Evolutionary conservation across 768 basidiomycete species (phyloP).

Genomic region (Boletus rex-veris): DNA sequence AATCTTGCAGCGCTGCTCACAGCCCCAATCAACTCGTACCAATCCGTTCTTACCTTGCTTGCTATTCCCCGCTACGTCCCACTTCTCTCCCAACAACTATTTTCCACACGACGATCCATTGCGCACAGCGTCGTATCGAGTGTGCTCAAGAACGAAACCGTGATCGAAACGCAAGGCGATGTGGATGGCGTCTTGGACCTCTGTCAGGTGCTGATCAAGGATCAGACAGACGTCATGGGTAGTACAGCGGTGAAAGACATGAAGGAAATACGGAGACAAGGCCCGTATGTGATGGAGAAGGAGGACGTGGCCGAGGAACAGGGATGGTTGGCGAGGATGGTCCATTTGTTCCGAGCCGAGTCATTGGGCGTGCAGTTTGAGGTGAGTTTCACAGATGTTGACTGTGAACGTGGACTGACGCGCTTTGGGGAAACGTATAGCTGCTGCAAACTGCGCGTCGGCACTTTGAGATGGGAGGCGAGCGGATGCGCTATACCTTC

Average conservation of each 20-base stretch:
- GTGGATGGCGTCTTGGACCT: constrained; percentile 91
- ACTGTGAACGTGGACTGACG: not conserved
- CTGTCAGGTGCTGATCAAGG: constrained; percentile 88
- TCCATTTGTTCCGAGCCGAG: constrained; percentile 90
- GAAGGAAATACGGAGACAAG: constrained; percentile 53
- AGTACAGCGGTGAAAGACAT: constrained; percentile 27
- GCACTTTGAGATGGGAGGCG: constrained; percentile 89
- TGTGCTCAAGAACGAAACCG: constrained; percentile 94
- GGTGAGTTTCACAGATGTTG: constrained; percentile 40
- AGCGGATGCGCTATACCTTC: constrained; percentile 95
- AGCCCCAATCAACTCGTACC: constrained; percentile 94
- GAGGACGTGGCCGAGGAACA: constrained; percentile 98
- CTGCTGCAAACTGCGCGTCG: constrained; percentile 86
- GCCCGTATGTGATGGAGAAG: constrained; percentile 61
- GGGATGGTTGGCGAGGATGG: constrained; percentile 98
- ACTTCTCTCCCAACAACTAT: constrained; percentile 81
- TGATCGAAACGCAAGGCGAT: constrained; percentile 91
- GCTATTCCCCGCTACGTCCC: constrained; percentile 89
- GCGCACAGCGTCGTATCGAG: constrained; percentile 94
- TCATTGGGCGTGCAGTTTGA: constrained; percentile 87
- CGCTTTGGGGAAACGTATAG: constrained; percentile 35
- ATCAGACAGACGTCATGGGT: constrained; percentile 59
- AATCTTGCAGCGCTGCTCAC: constrained; percentile 91
- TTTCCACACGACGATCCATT: constrained; percentile 85
- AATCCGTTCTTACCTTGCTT: constrained; percentile 94